A percentile compares a stretch with the other conserved stretches of the same genome.
phyloP scores from a whole-genome alignment of 2,329 filamentous ascomycete genomes.

The Lasiodiplodia sp. region DNA sequence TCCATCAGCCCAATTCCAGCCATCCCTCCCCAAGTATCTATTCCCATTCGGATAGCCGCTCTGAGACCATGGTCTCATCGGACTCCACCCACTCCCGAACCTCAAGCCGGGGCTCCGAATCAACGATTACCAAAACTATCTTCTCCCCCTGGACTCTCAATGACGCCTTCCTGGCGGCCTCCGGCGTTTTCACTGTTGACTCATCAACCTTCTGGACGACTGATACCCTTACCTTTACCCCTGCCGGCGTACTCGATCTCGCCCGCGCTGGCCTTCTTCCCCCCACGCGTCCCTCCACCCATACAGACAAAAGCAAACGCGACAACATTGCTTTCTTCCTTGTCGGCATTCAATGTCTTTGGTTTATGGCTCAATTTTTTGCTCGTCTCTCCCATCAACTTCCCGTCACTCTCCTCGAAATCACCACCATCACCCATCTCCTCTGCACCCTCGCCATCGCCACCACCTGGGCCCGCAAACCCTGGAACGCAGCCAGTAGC shows the following conservation, averaged over 20 bases:
- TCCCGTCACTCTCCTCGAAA: constrained; percentile 49
- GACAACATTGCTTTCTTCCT: constrained; percentile 37
- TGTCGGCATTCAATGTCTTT: constrained; percentile 48
- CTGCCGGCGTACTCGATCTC: constrained; percentile 33
- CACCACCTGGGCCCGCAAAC: constrained; percentile 46
- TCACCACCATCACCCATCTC: constrained; percentile 47
- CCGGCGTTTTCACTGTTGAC: constrained; percentile 35
- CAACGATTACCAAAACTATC: neutral
- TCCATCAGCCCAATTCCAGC: neutral
- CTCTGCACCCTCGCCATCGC: constrained; percentile 46
- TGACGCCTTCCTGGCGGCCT: constrained; percentile 36
- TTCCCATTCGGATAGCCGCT: constrained; percentile 9
- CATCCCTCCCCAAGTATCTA: constrained; percentile 17
- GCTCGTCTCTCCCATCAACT: constrained; percentile 42
- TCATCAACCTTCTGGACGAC: constrained; percentile 29
- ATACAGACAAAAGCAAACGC: constrained; percentile 38
- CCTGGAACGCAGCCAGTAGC: constrained; percentile 36
- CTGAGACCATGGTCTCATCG: constrained; percentile 17
- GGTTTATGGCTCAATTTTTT: constrained; percentile 49
- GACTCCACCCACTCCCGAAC: neutral
- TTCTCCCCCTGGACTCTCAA: constrained; percentile 25
- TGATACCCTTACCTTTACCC: constrained; percentile 34
- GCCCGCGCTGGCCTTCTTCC: constrained; percentile 35
- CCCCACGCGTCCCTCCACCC: constrained; percentile 10
- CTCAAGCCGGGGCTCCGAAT: neutral